Conservation (phyloP, 140 eudicot genomes). For the Cichorium intybus region DNA sequence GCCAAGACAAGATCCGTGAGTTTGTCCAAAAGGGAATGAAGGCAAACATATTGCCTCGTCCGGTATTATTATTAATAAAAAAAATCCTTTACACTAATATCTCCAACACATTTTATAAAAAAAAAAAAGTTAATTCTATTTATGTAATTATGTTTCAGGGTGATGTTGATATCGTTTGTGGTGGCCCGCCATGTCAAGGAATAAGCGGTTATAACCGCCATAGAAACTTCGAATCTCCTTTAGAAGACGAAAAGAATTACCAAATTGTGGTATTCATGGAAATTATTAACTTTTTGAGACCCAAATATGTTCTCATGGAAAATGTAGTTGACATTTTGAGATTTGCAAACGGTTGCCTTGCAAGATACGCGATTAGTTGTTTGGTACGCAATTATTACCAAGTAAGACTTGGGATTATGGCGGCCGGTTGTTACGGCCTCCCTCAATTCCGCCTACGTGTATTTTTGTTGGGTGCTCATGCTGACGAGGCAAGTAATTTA, state of each 20-base stretch:
- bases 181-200: conserved; percentile 57
- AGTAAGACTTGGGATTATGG: conserved; percentile 48
- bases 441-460: conserved; percentile 49
- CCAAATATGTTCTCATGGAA: conserved; percentile 39
- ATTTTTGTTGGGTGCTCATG: conserved; percentile 47
- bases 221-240: conserved; percentile 41
- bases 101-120: neutral
- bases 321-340: conserved; percentile 47
- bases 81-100: neutral
- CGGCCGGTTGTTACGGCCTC: conserved; percentile 53
- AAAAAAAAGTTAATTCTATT: neutral
- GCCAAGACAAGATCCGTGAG: conserved; percentile 38
- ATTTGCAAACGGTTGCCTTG: conserved; percentile 48
- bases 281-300: conserved; percentile 38
- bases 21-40: conserved; percentile 39
- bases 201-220: conserved; percentile 48
- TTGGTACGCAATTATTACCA: conserved; percentile 38
- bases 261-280: conserved; percentile 51
- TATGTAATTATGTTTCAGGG: conserved; percentile 38
- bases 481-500: conserved; percentile 38
- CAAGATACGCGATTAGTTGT: conserved; percentile 50
- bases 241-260: conserved; percentile 48
- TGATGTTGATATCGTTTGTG: conserved; percentile 44
- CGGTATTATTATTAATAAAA: conserved; percentile 28
- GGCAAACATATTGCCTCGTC: conserved; percentile 41